These are phyloP conservation scores for Tilletia indica DNA, from an alignment of 1,284 basidiomycete species.

Conservation along the genomic window DNA sequence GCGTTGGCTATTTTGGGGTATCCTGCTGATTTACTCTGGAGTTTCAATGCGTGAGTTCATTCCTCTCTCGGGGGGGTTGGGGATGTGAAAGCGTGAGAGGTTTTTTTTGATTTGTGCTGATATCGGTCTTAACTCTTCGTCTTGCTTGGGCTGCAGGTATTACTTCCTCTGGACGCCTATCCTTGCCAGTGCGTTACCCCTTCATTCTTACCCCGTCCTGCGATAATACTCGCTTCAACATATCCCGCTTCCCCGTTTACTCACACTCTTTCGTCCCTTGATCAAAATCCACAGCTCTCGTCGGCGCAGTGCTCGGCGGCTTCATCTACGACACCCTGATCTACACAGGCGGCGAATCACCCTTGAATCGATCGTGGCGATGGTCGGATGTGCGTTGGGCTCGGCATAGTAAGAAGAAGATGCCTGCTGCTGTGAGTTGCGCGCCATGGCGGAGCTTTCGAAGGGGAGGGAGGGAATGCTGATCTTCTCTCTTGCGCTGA, in stretches of 20 bases:
- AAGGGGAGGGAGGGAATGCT: no score
- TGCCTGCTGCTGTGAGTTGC: conserved; percentile 12
- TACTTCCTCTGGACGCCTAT: conserved; percentile 19
- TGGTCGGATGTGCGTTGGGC: conserved; percentile 15
- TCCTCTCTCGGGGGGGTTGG: no score
- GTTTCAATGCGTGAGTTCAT: conserved; percentile 5
- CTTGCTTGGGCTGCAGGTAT: not conserved
- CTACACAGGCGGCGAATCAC: conserved; percentile 28
- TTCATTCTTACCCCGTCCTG: not conserved
- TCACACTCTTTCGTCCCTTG: not conserved
- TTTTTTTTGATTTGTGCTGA: no score
- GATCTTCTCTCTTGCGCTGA: no score
- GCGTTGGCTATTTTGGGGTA: conserved; percentile 9
- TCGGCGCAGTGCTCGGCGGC: conserved; percentile 22
- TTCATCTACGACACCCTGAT: conserved; percentile 27
- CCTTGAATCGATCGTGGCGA: conserved; percentile 22
- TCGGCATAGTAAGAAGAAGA: conserved; percentile 14
- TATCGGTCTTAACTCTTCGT: no score
- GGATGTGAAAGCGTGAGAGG: no score
- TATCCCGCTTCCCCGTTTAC: not conserved
- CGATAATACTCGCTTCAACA: not conserved
- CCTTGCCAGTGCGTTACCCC: conserved; percentile 10
- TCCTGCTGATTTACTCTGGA: conserved; percentile 1
- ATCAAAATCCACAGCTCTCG: conserved; percentile 4
- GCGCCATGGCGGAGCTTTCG: no score